phyloP scores from a whole-genome alignment of 2,329 filamentous ascomycete genomes.

The Monilinia laxa region DNA sequence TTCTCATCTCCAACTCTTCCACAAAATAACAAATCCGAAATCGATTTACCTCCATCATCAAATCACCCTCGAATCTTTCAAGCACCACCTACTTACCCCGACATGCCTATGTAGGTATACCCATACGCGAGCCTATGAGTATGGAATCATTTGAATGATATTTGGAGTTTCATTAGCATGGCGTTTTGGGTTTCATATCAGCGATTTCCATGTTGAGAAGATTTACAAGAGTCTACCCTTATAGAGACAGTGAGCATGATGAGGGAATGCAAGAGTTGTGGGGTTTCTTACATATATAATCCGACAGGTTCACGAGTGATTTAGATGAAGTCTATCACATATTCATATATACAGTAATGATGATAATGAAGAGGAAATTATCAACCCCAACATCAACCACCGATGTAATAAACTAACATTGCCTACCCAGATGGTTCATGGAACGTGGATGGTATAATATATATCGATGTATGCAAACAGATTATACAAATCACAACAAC shows the following conservation, averaged over 20 bases:
- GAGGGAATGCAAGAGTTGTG: no score
- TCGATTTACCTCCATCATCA: background rate
- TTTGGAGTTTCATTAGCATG: background rate
- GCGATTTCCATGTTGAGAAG: background rate
- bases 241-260: background rate
- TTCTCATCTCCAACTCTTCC: background rate
- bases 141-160: background rate
- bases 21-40: background rate
- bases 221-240: background rate
- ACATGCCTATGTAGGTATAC: background rate
- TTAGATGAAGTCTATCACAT: background rate
- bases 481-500: no score
- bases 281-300: background rate
- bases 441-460: no score
- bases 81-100: background rate
- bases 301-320: background rate
- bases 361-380: background rate
- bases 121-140: background rate
- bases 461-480: no score
- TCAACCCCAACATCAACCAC: no score
- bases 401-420: no score
- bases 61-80: background rate
- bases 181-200: background rate
- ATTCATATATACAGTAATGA: background rate
- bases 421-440: no score